phyloP scores from a whole-genome alignment of 2,329 filamentous ascomycete genomes.

The Claviceps sp. region DNA sequence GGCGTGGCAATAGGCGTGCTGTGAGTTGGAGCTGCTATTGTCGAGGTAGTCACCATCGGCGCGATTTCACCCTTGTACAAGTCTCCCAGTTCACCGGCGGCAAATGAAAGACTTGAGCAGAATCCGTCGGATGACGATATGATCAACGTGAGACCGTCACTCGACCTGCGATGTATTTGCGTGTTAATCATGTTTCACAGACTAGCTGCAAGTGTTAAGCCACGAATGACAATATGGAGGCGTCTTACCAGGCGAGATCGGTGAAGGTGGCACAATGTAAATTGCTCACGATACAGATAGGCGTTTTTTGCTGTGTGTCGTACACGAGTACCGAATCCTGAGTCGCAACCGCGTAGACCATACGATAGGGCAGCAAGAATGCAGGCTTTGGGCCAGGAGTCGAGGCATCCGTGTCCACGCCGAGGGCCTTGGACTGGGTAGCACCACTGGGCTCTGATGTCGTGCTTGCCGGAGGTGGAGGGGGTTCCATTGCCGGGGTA shows the following conservation, averaged over 20 bases:
- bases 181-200: constrained; percentile 14
- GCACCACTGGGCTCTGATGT: constrained; percentile 32
- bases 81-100: constrained; percentile 71
- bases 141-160: constrained; percentile 47
- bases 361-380: constrained; percentile 80
- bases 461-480: constrained; percentile 46
- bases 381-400: constrained; percentile 51
- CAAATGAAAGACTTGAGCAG: constrained; percentile 82
- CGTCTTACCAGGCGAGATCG: constrained; percentile 75
- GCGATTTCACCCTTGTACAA: constrained; percentile 57
- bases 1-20: constrained; percentile 61
- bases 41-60: constrained; percentile 24
- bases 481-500: constrained; percentile 67
- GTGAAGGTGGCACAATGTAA: constrained; percentile 96
- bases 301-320: constrained; percentile 92
- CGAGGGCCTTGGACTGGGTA: constrained; percentile 37
- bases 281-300: constrained; percentile 90
- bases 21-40: constrained; percentile 37
- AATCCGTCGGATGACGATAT: constrained; percentile 99
- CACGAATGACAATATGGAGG: neutral
- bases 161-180: constrained; percentile 26
- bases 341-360: constrained; percentile 93
- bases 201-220: neutral
- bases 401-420: constrained; percentile 30
- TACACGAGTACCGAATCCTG: constrained; percentile 92